Base-by-base conservation (phyloP, 2,329 filamentous ascomycete genomes). In the Xylariales sp. region DNA sequence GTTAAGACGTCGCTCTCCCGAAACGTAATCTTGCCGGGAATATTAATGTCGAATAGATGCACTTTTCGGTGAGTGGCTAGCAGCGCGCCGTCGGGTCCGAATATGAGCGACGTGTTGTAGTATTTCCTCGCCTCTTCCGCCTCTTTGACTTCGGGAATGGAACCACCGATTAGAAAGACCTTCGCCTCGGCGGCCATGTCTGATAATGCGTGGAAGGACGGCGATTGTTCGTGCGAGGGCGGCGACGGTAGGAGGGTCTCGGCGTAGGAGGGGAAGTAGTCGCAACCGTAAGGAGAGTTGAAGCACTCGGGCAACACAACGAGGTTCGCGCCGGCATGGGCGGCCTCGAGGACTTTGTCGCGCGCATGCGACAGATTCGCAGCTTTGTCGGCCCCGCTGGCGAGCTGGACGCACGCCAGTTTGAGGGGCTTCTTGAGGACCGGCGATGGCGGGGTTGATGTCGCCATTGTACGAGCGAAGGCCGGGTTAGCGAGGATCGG, bases 301-400 rank as follows among this genome's bases (percentile, higher is more conserved):
- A 99, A 99, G 86, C 96, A 99, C 83, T 99, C 96, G 43, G 96
- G 96, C 18, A 99, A 88, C 41, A 98, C 93, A 72, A 98, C 90
- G 67, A 99, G 89, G 65, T 92, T 89, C 68, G 95, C 93, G 73
- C 95, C 95, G 3, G 83, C 83, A 32, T 83, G 80, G 30, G 93
- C 91, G 5, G 96, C 95, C 79, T 93, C 90, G 70, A 93, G 87
- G 66, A 98, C 94, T 78, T 96, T 94, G 50, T 86, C 85, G 65
- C 92, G 91, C 12, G 96, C 95, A 78, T 91, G 91, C 28, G 86
- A 78, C 70, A 99, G 93, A 82, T 99, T 99, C 72, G 87, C 86
- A 10, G 89, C 78, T 83, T 99, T 99, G 83, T 97, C 93, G 71
- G 91, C 82, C 69, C 92, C 92, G 69, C 91, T 90, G 65, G 93